A percentile compares a stretch with the other conserved stretches of the same genome.
phyloP scores from a whole-genome alignment of 176 grass and related monocot species.

The Carex cristatella region DNA sequence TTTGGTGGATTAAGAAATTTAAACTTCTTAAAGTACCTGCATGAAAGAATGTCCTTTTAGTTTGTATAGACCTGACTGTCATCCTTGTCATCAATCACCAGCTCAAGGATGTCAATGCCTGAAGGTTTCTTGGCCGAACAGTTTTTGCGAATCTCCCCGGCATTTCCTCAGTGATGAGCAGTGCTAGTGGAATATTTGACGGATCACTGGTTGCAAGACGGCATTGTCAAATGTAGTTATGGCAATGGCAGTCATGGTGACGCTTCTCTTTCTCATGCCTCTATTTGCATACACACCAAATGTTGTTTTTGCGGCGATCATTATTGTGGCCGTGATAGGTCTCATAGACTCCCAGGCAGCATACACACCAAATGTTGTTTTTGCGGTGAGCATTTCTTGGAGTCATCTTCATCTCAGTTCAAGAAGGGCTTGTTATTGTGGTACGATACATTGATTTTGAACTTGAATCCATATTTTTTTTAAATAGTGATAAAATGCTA shows the following conservation, averaged over 20 bases:
- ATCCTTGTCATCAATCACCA: too few relatives aligned
- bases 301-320: conserved; percentile 82
- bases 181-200: too few relatives aligned
- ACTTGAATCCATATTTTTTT: too few relatives aligned
- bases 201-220: conserved; percentile 56
- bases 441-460: conserved; percentile 23
- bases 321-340: conserved; percentile 68
- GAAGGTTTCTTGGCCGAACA: too few relatives aligned
- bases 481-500: background rate
- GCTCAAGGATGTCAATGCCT: too few relatives aligned
- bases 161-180: too few relatives aligned
- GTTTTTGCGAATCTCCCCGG: too few relatives aligned
- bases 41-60: too few relatives aligned
- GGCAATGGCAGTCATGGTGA: conserved; percentile 86
- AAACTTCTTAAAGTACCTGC: too few relatives aligned
- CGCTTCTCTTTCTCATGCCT: conserved; percentile 83
- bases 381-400: conserved; percentile 82
- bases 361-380: too few relatives aligned
- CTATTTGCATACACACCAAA: conserved; percentile 84
- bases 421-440: conserved; percentile 82
- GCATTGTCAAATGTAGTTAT: conserved; percentile 91
- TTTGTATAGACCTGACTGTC: too few relatives aligned
- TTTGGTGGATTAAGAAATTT: too few relatives aligned
- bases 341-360: conserved; percentile 68
- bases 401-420: conserved; percentile 88